A percentile compares a stretch with the other conserved stretches of the same genome.
Evolutionary conservation across 164 flowering plant genomes (phyloP).

Genomic region (Vitis vinifera): ASM3070453v1 NC_081816.1:6334001-6334500

Average conservation of each 20-base stretch:
- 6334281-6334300: not conserved
- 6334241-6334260: slow-evolving; percentile 86
- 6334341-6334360: not conserved
- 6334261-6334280: not conserved
- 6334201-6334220: slow-evolving; percentile 95
- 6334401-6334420: too few species aligned
- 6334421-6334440: too few species aligned
- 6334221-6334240: slow-evolving; percentile 83
- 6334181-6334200: slow-evolving; percentile 29
- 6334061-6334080: slow-evolving; percentile 90
- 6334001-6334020: not conserved
- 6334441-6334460: too few species aligned
- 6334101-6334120: slow-evolving; percentile 63
- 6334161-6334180: slow-evolving; percentile 75
- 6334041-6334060: slow-evolving; percentile 86
- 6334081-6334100: slow-evolving; percentile 65
- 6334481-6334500: too few species aligned
- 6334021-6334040: not conserved
- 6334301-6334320: not conserved
- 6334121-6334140: slow-evolving; percentile 63
- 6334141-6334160: slow-evolving; percentile 98
- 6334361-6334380: not conserved
- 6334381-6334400: not conserved
- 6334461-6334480: too few species aligned
- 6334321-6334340: slow-evolving; percentile 1